A percentile compares a stretch with the other conserved stretches of the same genome.
Conservation (phyloP, 129 eudicot species). For the Dittrichia graveolens region DNA sequence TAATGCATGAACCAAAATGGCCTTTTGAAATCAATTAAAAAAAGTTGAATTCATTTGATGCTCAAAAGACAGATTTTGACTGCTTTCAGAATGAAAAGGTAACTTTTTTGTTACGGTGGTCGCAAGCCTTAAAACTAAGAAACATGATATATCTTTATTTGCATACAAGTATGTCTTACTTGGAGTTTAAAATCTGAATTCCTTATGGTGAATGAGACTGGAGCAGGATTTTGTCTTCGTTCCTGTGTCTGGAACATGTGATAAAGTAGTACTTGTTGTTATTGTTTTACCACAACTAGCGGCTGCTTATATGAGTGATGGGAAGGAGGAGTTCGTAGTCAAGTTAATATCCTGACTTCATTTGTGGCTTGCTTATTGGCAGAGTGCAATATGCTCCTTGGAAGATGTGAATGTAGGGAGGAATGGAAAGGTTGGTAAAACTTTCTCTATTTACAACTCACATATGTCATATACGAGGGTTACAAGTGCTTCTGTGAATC, state of each 20-base stretch:
- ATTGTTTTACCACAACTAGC: background rate
- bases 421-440: conserved; percentile 75
- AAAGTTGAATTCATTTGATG: background rate
- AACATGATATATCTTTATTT: no score
- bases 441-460: background rate
- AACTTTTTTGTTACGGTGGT: background rate
- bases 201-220: background rate
- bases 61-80: conserved; percentile 8
- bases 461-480: background rate
- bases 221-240: conserved; percentile 11
- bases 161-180: no score
- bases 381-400: conserved; percentile 92
- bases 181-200: no score
- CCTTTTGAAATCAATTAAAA: background rate
- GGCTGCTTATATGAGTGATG: background rate
- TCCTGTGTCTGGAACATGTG: conserved; percentile 13
- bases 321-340: background rate
- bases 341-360: conserved; percentile 1
- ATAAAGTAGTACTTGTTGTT: background rate
- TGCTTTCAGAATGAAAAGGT: background rate
- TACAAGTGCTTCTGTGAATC: conserved; percentile 12
- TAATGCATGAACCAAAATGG: background rate
- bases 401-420: conserved; percentile 68
- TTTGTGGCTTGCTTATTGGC: conserved; percentile 39
- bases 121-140: background rate